phyloP scores from a whole-genome alignment of 2,329 filamentous ascomycete species.

The Podosphaera xanthii region DNA sequence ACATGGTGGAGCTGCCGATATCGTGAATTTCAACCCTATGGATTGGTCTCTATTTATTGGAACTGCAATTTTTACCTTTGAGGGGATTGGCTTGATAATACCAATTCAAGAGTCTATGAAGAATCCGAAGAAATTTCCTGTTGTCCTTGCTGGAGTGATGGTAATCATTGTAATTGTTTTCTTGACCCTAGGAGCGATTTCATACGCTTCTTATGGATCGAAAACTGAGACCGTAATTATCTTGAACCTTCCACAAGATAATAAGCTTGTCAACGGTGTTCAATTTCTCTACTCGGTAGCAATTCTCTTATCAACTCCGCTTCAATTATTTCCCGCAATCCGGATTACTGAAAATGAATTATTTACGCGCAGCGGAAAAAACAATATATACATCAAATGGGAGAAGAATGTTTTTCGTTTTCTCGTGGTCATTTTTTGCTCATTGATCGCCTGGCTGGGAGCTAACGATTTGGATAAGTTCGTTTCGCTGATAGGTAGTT shows the following conservation, averaged over 20 bases:
- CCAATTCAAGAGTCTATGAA: constrained; percentile 97
- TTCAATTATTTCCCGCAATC: constrained; percentile 95
- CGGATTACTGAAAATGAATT: constrained; percentile 87
- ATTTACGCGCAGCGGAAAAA: constrained; percentile 86
- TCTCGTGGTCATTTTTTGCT: constrained; percentile 70
- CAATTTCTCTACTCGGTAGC: constrained; percentile 95
- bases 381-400: constrained; percentile 98
- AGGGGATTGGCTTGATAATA: constrained; percentile 91
- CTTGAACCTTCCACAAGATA: constrained; percentile 86
- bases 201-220: constrained; percentile 88
- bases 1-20: constrained; percentile 56
- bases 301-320: constrained; percentile 82
- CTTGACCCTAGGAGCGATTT: constrained; percentile 72
- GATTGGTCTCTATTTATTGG: constrained; percentile 97
- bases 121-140: constrained; percentile 70
- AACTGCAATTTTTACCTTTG: constrained; percentile 96
- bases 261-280: constrained; percentile 82
- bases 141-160: constrained; percentile 78
- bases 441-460: constrained; percentile 72
- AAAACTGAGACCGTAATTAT: constrained; percentile 91
- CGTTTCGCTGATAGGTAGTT: constrained; percentile 84
- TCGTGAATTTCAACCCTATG: constrained; percentile 69
- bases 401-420: constrained; percentile 97
- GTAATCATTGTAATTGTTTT: constrained; percentile 84
- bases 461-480: constrained; percentile 93